Conservation (phyloP, 2,329 filamentous ascomycete species). For the Fusarium burgessii region DNA sequence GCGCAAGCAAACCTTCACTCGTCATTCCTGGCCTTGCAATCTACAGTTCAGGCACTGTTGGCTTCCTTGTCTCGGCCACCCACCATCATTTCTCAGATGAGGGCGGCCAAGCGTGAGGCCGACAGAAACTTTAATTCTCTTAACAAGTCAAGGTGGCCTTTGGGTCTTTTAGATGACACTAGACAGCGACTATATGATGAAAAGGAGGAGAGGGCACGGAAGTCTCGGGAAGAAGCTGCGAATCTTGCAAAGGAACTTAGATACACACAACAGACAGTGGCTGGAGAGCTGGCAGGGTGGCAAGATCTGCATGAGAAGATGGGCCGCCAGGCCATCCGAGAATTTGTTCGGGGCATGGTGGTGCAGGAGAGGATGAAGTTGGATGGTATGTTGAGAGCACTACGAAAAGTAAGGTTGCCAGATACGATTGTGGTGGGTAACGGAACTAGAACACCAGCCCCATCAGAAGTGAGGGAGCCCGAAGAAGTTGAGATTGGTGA, state of each 20-base stretch:
- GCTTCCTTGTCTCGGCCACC: conserved; percentile 82
- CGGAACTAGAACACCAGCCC: conserved; percentile 26
- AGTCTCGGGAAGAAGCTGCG: conserved; percentile 76
- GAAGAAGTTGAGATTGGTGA: conserved; percentile 31
- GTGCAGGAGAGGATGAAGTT: conserved; percentile 83
- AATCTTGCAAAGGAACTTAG: conserved; percentile 83
- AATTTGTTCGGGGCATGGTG: conserved; percentile 82
- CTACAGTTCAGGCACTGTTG: conserved; percentile 85
- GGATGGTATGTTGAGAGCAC: conserved; percentile 82
- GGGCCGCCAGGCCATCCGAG: conserved; percentile 78
- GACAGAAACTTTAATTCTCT: conserved; percentile 83
- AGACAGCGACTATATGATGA: conserved; percentile 85
- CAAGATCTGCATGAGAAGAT: conserved; percentile 87
- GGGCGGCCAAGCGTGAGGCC: conserved; percentile 78
- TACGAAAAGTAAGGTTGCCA: conserved; percentile 68
- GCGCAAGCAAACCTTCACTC: conserved; percentile 81
- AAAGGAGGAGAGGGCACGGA: conserved; percentile 81
- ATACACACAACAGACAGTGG: conserved; percentile 94
- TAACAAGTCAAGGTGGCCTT: conserved; percentile 81
- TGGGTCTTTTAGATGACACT: conserved; percentile 87
- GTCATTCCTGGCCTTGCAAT: conserved; percentile 82
- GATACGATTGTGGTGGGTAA: conserved; percentile 25
- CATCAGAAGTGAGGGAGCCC: conserved; percentile 31
- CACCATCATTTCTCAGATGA: conserved; percentile 80
- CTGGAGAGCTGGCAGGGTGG: conserved; percentile 91